These are phyloP conservation scores for Kazachstania sp. DNA, from an alignment of 1,139 yeast species.

Conservation along the genomic window DNA sequence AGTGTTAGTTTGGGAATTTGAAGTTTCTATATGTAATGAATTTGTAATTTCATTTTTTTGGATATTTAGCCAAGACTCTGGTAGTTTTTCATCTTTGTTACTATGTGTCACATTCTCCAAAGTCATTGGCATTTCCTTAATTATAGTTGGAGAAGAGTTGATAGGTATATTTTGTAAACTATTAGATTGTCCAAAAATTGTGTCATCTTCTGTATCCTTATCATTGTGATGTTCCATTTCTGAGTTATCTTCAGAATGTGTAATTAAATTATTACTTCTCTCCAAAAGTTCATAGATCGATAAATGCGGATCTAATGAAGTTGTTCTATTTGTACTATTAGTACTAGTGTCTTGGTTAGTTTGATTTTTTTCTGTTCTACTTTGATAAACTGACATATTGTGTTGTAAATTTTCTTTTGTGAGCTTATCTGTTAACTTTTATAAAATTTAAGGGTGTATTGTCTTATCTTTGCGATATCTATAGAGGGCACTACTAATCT, in stretches of 20 bases:
- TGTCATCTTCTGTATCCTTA: background rate
- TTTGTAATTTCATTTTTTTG: conserved; percentile 17
- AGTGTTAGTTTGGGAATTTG: conserved; percentile 15
- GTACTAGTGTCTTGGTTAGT: background rate
- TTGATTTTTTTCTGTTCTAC: background rate
- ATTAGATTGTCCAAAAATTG: background rate
- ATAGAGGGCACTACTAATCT: no score
- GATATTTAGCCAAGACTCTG: conserved; percentile 28
- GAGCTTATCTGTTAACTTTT: no score
- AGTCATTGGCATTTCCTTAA: background rate
- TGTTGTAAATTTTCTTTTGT: no score
- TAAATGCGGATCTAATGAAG: conserved; percentile 24
- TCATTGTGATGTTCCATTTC: no score
- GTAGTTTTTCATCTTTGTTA: conserved; percentile 1
- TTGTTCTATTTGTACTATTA: background rate
- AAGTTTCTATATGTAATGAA: conserved; percentile 11
- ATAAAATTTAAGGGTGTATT: background rate
- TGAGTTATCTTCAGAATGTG: background rate
- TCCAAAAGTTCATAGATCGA: conserved; percentile 25
- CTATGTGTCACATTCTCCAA: background rate
- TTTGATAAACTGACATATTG: background rate
- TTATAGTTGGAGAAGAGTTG: background rate
- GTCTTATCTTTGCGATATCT: background rate
- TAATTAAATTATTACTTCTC: background rate
- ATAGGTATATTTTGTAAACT: background rate